A percentile compares a stretch with the other conserved stretches of the same genome.
Evolutionary conservation across 2,329 filamentous ascomycete species (phyloP).

Genomic region (Plenodomus tracheiphilus): DNA sequence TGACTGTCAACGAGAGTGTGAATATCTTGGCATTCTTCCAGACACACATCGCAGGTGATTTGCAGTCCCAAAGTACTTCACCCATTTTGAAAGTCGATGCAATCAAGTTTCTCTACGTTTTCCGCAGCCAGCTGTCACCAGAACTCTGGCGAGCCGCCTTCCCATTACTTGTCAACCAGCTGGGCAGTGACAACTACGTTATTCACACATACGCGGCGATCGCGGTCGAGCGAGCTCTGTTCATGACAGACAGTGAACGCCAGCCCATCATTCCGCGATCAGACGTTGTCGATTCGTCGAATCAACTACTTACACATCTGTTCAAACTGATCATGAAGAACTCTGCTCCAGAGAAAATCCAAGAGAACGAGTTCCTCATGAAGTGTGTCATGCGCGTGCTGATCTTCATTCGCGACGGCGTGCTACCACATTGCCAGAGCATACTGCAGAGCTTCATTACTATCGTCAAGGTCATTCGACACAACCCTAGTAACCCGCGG

Average conservation of each 20-base stretch:
- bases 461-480: conserved; percentile 89
- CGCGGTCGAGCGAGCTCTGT: conserved; percentile 90
- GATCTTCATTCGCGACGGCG: conserved; percentile 86
- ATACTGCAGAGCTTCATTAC: conserved; percentile 83
- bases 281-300: conserved; percentile 79
- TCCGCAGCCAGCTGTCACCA: conserved; percentile 90
- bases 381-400: conserved; percentile 97
- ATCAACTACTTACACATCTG: conserved; percentile 84
- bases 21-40: conserved; percentile 96
- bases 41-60: conserved; percentile 85
- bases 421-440: conserved; percentile 72
- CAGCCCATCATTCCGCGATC: conserved; percentile 77
- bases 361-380: conserved; percentile 99
- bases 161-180: conserved; percentile 85
- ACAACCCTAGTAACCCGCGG: conserved; percentile 93
- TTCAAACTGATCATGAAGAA: conserved; percentile 91
- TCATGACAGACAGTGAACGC: conserved; percentile 74
- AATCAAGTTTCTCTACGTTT: conserved; percentile 96
- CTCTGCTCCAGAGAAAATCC: conserved; percentile 83
- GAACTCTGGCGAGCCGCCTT: conserved; percentile 91
- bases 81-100: conserved; percentile 95
- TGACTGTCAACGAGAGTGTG: conserved; percentile 78
- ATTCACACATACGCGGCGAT: conserved; percentile 98
- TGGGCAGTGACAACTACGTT: conserved; percentile 89
- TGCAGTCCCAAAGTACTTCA: conserved; percentile 72